phyloP scores from a whole-genome alignment of 768 basidiomycete species.

The Suillus spraguei region DNA sequence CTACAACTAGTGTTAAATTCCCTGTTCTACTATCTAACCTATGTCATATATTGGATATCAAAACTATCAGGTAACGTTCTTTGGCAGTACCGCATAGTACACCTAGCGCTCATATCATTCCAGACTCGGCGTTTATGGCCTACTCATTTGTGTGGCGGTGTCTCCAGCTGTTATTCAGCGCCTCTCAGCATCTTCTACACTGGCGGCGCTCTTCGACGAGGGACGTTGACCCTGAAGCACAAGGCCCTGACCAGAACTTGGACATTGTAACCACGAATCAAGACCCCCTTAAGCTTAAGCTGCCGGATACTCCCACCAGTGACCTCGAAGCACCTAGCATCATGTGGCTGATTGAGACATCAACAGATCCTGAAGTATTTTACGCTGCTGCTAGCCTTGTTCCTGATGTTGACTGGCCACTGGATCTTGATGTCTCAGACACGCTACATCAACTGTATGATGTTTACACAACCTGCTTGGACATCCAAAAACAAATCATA shows the following conservation, averaged over 20 bases:
- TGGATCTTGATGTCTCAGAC: not conserved
- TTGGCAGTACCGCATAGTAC: no score
- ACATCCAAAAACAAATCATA: not conserved
- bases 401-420: not conserved
- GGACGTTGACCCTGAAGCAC: no score
- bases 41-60: no score
- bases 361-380: conserved; percentile 19
- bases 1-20: no score
- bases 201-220: no score
- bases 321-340: conserved; percentile 6
- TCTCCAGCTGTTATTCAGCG: no score
- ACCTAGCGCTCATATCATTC: no score
- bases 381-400: not conserved
- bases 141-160: not conserved
- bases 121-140: no score
- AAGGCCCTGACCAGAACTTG: no score
- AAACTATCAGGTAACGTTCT: no score
- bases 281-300: not conserved
- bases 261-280: not conserved
- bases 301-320: not conserved
- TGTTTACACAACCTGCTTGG: not conserved
- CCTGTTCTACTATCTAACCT: no score
- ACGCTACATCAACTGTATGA: not conserved
- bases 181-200: no score
- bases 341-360: conserved; percentile 23